phyloP scores from a whole-genome alignment of 2,329 filamentous ascomycete species.

The Colletotrichum limetticola region DNA sequence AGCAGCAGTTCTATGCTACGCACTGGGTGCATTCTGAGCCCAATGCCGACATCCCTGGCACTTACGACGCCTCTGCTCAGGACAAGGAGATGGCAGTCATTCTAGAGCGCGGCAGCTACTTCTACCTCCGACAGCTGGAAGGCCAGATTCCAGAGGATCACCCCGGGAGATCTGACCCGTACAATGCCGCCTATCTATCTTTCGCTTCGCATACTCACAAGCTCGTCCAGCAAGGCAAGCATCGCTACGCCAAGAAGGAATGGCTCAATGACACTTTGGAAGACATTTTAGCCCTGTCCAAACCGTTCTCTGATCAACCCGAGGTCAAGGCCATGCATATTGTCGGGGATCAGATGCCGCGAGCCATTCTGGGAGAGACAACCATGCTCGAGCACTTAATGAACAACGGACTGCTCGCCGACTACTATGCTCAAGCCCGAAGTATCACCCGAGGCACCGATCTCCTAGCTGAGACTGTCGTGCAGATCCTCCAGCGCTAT shows the following conservation, averaged over 20 bases:
- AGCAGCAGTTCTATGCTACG: conserved; percentile 12
- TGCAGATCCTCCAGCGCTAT: conserved; percentile 50
- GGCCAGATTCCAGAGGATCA: background rate
- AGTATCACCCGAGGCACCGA: conserved; percentile 1
- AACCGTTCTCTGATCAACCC: background rate
- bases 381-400: conserved; percentile 51
- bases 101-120: conserved; percentile 4
- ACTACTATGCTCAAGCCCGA: conserved; percentile 44
- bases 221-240: conserved; percentile 36
- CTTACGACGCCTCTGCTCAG: conserved; percentile 33
- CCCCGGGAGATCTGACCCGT: background rate
- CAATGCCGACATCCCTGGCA: conserved; percentile 38
- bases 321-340: conserved; percentile 9
- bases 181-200: conserved; percentile 12
- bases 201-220: conserved; percentile 37
- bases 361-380: conserved; percentile 45
- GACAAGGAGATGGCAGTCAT: conserved; percentile 1
- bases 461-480: conserved; percentile 10
- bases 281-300: background rate
- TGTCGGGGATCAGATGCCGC: conserved; percentile 38
- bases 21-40: conserved; percentile 12
- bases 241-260: conserved; percentile 37
- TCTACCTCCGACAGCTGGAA: conserved; percentile 11
- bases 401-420: conserved; percentile 46
- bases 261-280: conserved; percentile 13